Evolutionary conservation across 1,139 yeast genomes (phyloP).

Genomic region (Meyerozyma carpophila): DNA sequence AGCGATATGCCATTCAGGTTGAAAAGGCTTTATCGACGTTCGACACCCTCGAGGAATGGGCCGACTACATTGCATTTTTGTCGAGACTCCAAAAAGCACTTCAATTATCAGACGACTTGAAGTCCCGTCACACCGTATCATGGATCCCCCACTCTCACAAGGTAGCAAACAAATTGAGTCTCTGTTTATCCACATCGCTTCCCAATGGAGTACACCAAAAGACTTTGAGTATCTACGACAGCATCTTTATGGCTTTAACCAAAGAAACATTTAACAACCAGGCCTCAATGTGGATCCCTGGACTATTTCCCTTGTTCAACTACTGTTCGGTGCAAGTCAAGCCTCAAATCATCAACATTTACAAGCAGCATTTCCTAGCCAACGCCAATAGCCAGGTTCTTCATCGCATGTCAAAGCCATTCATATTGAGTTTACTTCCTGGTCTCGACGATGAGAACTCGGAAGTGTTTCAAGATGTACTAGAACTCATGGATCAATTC

Average conservation of each 20-base stretch:
- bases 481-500: constrained; percentile 57
- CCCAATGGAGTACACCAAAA: constrained; percentile 97
- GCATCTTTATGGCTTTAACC: constrained; percentile 61
- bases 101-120: constrained; percentile 24
- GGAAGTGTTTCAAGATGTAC: constrained; percentile 63
- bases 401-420: constrained; percentile 56
- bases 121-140: constrained; percentile 33
- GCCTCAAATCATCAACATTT: constrained; percentile 62
- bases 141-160: constrained; percentile 35
- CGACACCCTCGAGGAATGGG: constrained; percentile 93
- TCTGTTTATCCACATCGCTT: constrained; percentile 69
- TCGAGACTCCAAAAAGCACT: constrained; percentile 73
- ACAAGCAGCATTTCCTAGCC: constrained; percentile 47
- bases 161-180: constrained; percentile 47
- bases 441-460: constrained; percentile 91
- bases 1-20: constrained; percentile 58
- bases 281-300: constrained; percentile 78
- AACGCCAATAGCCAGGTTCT: constrained; percentile 46
- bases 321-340: constrained; percentile 87
- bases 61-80: constrained; percentile 91
- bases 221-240: constrained; percentile 69
- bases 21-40: constrained; percentile 76
- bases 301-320: constrained; percentile 76
- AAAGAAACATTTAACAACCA: constrained; percentile 44
- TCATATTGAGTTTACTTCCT: constrained; percentile 70